These are phyloP conservation scores for Acorus calamus DNA, from an alignment of 106 monocot species.

Conservation along the genomic window DNA sequence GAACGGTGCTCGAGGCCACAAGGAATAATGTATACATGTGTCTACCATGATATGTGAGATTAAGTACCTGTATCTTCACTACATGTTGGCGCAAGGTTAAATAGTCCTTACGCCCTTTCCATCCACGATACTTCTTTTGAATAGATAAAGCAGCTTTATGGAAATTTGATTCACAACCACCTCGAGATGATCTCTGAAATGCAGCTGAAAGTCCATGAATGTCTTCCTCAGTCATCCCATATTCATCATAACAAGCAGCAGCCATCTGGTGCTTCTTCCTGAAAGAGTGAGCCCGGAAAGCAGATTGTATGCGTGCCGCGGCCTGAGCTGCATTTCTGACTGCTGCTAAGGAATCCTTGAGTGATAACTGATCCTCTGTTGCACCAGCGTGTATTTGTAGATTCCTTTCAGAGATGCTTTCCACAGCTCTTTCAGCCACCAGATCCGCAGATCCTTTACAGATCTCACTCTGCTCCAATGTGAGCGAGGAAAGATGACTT, in stretches of 20 bases:
- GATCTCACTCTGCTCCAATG: constrained; percentile 37
- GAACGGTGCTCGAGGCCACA: neutral
- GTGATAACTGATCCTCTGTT: constrained; percentile 49
- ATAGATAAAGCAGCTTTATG: constrained; percentile 55
- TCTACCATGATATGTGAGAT: neutral
- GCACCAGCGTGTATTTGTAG: constrained; percentile 19
- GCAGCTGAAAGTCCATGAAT: constrained; percentile 30
- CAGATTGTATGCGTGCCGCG: constrained; percentile 69
- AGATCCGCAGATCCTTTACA: constrained; percentile 36
- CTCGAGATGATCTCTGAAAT: constrained; percentile 9
- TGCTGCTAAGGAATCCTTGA: constrained; percentile 59
- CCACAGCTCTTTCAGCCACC: constrained; percentile 35
- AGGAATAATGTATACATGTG: neutral
- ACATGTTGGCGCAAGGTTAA: constrained; percentile 44
- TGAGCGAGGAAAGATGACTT: constrained; percentile 48
- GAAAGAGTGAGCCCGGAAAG: constrained; percentile 71
- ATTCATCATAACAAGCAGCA: constrained; percentile 18
- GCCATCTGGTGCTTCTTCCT: constrained; percentile 33
- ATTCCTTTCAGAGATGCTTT: constrained; percentile 34
- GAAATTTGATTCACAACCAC: constrained; percentile 16
- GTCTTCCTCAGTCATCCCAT: constrained; percentile 37
- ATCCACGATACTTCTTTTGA: constrained; percentile 61
- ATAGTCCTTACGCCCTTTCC: constrained; percentile 54
- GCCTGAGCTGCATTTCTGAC: constrained; percentile 68
- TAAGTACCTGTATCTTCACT: constrained; percentile 67